phyloP scores from a whole-genome alignment of 441 rosid species.

The Dalechampia spathulata region DNA sequence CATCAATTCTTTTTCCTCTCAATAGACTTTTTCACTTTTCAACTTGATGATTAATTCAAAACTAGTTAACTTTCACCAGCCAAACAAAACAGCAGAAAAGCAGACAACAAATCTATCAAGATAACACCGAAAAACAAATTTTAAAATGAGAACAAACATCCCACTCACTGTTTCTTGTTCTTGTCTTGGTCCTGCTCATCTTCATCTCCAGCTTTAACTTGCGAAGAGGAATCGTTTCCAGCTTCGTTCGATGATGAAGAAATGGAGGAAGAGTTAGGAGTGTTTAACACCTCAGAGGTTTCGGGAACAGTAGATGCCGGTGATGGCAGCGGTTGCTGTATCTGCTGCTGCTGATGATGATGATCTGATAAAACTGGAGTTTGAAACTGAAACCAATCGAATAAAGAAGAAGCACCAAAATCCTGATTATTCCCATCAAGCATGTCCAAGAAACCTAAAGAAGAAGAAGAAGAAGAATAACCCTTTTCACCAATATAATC shows the following conservation, averaged over 20 bases:
- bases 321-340: constrained; percentile 16
- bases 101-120: no score
- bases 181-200: constrained; percentile 39
- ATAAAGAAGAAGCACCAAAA: constrained; percentile 36
- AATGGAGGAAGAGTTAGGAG: constrained; percentile 78
- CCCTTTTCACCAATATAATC: constrained; percentile 26
- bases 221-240: constrained; percentile 24
- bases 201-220: constrained; percentile 31
- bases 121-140: background rate
- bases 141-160: background rate
- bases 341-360: constrained; percentile 7
- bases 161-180: constrained; percentile 61
- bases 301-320: constrained; percentile 43
- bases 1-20: background rate
- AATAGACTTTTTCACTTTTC: background rate
- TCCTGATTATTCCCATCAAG: constrained; percentile 33
- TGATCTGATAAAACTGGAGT: constrained; percentile 12
- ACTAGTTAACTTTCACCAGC: no score
- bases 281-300: constrained; percentile 68
- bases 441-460: constrained; percentile 44
- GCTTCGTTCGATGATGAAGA: constrained; percentile 76
- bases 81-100: no score
- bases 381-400: constrained; percentile 39
- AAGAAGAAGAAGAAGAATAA: no score
- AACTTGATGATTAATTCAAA: no score